A percentile compares a stretch with the other conserved stretches of the same genome.
phyloP scores from a whole-genome alignment of 192 early-diverging fungal species.

The Umbelopsis sp. region DNA sequence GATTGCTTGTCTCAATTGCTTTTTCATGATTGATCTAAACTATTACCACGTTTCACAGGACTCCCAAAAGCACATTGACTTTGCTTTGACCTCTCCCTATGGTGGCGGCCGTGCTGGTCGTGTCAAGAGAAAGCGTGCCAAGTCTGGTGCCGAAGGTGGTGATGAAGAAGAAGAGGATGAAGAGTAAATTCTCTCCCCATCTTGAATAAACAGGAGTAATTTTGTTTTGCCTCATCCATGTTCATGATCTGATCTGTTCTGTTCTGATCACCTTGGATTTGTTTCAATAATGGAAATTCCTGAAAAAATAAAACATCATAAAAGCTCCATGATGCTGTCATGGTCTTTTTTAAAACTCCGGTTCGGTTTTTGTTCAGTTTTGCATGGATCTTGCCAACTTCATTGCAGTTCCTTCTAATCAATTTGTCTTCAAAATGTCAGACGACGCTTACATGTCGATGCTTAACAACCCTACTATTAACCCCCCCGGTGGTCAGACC shows the following conservation, averaged over 20 bases:
- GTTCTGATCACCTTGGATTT: not conserved
- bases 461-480: constrained; percentile 26
- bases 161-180: constrained; percentile 67
- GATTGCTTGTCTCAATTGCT: constrained; percentile 69
- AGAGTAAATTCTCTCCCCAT: constrained; percentile 42
- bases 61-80: constrained; percentile 66
- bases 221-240: not conserved
- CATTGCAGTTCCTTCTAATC: not conserved
- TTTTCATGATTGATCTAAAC: constrained; percentile 62
- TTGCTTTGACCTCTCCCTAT: constrained; percentile 78
- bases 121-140: constrained; percentile 93
- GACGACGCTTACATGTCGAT: constrained; percentile 21
- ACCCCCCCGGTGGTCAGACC: not conserved
- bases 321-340: not conserved
- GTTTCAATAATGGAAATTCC: not conserved
- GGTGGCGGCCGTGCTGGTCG: constrained; percentile 98
- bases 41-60: constrained; percentile 55
- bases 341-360: not conserved
- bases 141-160: constrained; percentile 62
- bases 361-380: not conserved
- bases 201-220: not conserved
- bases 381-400: not conserved
- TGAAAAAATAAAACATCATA: not conserved
- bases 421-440: constrained; percentile 16
- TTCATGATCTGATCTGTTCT: too few species aligned